Conservation (phyloP, 1,284 basidiomycete species). For the Boletus austroedulis region DNA sequence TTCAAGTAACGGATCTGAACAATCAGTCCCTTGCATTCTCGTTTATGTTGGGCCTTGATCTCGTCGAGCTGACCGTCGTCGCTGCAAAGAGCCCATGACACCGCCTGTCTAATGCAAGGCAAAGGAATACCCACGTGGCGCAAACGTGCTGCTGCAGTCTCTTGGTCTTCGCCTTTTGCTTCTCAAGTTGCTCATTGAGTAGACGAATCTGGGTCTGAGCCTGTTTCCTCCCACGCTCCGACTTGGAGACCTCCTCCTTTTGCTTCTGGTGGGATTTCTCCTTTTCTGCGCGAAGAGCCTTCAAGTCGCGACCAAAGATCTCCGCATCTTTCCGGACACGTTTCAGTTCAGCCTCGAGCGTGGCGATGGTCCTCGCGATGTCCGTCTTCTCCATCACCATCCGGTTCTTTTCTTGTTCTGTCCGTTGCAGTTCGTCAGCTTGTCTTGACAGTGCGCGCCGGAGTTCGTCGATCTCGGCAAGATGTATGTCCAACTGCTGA, state of each 20-base stretch:
- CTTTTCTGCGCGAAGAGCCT: conserved; percentile 60
- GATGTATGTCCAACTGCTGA: conserved; percentile 66
- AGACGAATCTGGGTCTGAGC: conserved; percentile 60
- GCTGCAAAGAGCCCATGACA: conserved; percentile 32
- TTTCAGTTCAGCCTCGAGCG: conserved; percentile 65
- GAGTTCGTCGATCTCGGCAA: conserved; percentile 71
- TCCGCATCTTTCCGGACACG: conserved; percentile 73
- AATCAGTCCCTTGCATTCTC: conserved; percentile 84
- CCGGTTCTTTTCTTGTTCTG: conserved; percentile 57
- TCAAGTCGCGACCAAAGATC: conserved; percentile 71
- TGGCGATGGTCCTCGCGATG: conserved; percentile 57
- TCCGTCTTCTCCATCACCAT: conserved; percentile 62
- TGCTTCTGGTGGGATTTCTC: conserved; percentile 56
- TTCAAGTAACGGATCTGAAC: conserved; percentile 91
- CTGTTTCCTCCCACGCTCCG: conserved; percentile 63
- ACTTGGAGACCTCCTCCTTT: conserved; percentile 48
- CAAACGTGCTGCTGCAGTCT: conserved; percentile 56
- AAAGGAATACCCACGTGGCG: conserved; percentile 43
- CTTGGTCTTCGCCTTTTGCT: conserved; percentile 48
- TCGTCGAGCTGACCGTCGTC: conserved; percentile 51
- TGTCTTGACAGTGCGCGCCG: conserved; percentile 59
- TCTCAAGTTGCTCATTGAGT: conserved; percentile 66
- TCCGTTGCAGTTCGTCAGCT: conserved; percentile 59
- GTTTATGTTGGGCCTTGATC: conserved; percentile 69
- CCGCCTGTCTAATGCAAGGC: background rate